Evolutionary conservation across 202 grass and related monocot genomes (phyloP).

Genomic region (Musa balbisiana): DNA sequence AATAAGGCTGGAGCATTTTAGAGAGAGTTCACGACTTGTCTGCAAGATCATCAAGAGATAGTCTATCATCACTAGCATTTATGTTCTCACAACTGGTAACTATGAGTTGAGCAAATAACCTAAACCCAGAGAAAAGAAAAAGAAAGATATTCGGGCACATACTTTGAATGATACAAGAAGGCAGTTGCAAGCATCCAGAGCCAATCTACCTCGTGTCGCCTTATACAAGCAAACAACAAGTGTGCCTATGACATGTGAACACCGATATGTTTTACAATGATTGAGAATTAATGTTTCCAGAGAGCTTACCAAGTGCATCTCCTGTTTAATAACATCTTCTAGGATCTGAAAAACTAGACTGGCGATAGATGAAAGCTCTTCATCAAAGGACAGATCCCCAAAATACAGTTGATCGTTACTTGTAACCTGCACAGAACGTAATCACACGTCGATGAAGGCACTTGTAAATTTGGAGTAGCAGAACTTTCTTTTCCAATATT

Average conservation of each 20-base stretch:
- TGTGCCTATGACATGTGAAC: not conserved
- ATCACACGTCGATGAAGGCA: not conserved
- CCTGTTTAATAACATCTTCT: conserved; percentile 12
- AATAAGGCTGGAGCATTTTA: conserved; percentile 14
- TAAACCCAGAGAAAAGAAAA: not conserved
- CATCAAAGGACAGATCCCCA: not conserved
- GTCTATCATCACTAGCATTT: too few species aligned
- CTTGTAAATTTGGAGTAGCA: not conserved
- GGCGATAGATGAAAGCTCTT: conserved; percentile 19
- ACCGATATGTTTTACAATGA: not conserved
- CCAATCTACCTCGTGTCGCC: conserved; percentile 7
- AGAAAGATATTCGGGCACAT: not conserved
- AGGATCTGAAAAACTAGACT: conserved; percentile 8
- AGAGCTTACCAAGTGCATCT: conserved; percentile 4
- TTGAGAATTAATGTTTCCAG: not conserved
- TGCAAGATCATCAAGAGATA: not conserved
- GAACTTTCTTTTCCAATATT: not conserved
- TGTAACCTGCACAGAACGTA: not conserved
- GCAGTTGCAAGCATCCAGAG: conserved; percentile 17
- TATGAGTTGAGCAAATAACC: not conserved
- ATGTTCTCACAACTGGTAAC: too few species aligned
- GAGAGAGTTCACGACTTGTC: not conserved
- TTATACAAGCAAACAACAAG: not conserved
- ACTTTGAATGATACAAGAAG: conserved; percentile 13
- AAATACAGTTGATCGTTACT: not conserved